A percentile compares a stretch with the other conserved stretches of the same genome.
Conservation (phyloP, 2,329 filamentous ascomycete genomes). For the Neonectria hederae region DNA sequence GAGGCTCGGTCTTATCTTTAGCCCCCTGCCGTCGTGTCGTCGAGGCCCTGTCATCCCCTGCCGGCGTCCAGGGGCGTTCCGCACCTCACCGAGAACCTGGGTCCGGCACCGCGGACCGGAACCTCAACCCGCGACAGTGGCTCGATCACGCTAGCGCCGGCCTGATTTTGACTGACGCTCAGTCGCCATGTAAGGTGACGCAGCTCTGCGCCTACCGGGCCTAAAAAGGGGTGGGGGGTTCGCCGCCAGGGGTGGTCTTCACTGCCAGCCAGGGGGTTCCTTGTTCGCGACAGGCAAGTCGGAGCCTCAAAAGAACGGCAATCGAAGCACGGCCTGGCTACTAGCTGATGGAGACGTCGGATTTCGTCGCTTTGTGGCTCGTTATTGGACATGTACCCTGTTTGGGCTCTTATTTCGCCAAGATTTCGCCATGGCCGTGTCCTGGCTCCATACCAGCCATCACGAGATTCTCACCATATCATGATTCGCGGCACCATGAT, state of each 20-base stretch:
- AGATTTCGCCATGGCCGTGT: slow-evolving; percentile 19
- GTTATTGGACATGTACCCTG: slow-evolving; percentile 11
- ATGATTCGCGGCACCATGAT: slow-evolving; percentile 11
- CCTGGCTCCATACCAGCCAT: slow-evolving; percentile 14
- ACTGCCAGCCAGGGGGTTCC: slow-evolving; percentile 4
- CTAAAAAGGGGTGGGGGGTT: slow-evolving; percentile 18
- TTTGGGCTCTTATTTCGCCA: slow-evolving; percentile 20
- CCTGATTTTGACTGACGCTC: slow-evolving; percentile 16
- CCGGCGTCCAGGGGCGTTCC: background rate
- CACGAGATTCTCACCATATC: slow-evolving; percentile 23
- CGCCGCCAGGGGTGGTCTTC: background rate
- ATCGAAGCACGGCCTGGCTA: slow-evolving; percentile 6
- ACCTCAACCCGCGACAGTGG: slow-evolving; percentile 26
- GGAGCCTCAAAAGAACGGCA: slow-evolving; percentile 22
- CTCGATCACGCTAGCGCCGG: slow-evolving; percentile 31
- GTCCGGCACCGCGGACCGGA: slow-evolving; percentile 31
- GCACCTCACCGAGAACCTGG: slow-evolving; percentile 28
- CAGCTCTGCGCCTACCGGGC: slow-evolving; percentile 7
- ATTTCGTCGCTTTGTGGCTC: background rate
- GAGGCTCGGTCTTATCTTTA: slow-evolving; percentile 41
- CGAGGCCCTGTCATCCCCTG: background rate
- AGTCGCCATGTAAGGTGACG: slow-evolving; percentile 6
- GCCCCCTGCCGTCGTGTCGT: slow-evolving; percentile 5
- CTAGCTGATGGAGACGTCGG: slow-evolving; percentile 1
- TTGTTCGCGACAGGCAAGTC: background rate